Evolutionary conservation across 306 rosid species (phyloP), one percentile per base, ranked within the genome.

Genomic region (Prinsepia uniflora): DNA sequence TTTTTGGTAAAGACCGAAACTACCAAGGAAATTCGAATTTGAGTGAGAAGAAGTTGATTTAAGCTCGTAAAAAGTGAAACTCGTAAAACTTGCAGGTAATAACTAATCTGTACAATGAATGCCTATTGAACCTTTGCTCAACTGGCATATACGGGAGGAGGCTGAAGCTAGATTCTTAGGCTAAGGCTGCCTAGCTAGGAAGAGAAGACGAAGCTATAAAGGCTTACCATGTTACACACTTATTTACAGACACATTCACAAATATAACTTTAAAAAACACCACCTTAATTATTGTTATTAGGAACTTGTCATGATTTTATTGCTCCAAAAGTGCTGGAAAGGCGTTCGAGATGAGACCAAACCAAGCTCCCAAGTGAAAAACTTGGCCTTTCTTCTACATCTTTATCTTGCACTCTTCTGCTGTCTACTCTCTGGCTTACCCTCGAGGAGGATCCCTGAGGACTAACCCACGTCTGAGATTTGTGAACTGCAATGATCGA

Each of bases 321-420:
- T 65, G 86, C 71, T 61, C 88, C 78, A n/a, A 88, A 87, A 62
- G 63, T 84, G 61, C 74, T 15, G 0, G 96, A 91, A 52, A 95
- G 80, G 30, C 96, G 83, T 68, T 80, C 99, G 5, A 95, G 73
- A 20, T 80, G 96, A 39, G 96, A 83, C 97, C 99, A 76, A 7
- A 95, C 56, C 81, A 87, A 66, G 84, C 83, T 80, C 65, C 96
- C 97, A 4, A 91, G 42, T 45, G 97, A 89, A 47, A 76, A 72
- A 70, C 72, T 79, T 6, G 86, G 83, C 64, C 63, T 80, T 7
- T 70, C 80, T 65, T 76, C 87, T 39, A 22, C 61, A 3, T 9
- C 50, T 56, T n/a, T 24, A 5, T 41, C 82, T 17, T 77, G 79
- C 10, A 63, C 41, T 7, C 53, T 69, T 5, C 41, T 63, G 1